Evolutionary conservation across 1,139 yeast genomes (phyloP), one percentile per base, ranked within the genome.

Genomic region (Insectozyma bohioensis): DNA sequence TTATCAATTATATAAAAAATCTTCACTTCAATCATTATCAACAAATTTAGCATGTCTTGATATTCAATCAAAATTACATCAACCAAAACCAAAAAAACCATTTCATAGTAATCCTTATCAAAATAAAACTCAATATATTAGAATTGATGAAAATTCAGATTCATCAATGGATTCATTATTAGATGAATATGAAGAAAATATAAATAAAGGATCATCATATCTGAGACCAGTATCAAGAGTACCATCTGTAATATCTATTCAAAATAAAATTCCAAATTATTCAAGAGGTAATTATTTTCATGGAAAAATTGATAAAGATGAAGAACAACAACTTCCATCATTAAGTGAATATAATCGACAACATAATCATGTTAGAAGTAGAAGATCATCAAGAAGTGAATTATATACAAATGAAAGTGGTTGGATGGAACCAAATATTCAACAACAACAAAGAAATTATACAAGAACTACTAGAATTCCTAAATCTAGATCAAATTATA

Each of bases 131-230:
- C 26, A 26, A 20, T 26, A 30, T 18, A 22, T 20, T 11, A 8
- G 35, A 6, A 37, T 37, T 15, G 43, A 40, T 21, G 43, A 40
- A 20, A 53, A 54, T 32, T 61, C 67, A 2, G 69, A 63, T 13
- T 61, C 61, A 4, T 71, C 78, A 2, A 58, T 75, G 59, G 82
- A 76, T 46, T 65, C 78, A 2, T 56, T 75, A 12, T 52, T 77
- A 11, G 80, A 75, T 38, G 75, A 70, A 40, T 75, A 74, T 43
- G 76, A 73, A 38, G 72, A 67, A 36, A 61, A 61, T 30, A 55
- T 66, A 24, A 51, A 62, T 4, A 54, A 49, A 35, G 11, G 16
- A 14, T 41, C 41, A 14, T 13, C 22, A 5, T 18, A 8, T 15
- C 55, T 68, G 23, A 42, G 59, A 24, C 54, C 63, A 12, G 51